Evolutionary conservation across 164 flowering plant genomes (phyloP), one percentile per base, ranked within the genome.

Genomic region (Annona cherimola): DNA sequence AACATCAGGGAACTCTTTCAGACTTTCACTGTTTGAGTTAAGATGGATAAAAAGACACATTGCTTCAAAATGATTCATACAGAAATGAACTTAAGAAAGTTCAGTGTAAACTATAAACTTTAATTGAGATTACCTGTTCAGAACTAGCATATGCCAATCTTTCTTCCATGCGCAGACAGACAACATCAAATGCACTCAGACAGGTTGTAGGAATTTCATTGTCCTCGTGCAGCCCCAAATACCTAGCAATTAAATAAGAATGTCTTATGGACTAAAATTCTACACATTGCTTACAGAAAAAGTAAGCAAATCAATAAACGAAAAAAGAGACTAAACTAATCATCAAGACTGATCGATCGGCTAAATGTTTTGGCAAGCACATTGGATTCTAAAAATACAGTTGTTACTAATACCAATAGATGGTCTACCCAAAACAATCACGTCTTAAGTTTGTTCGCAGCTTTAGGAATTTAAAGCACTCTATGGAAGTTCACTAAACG

Each of bases 131-230:
- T 83, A 93, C 99, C 93, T 91, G 87, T 76, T 95, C 98, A 61
- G 76, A 72, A 74, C 77, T 68, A 20, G 91, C 77, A 81, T 90
- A 95, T 19, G 92, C 82, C 71, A 93, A 70, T 73, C 83, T 87
- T 79, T 91, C 92, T 80, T 90, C 96, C 99, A 95, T 95, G 66
- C 89, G 80, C 54, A 78, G 77, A 77, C 99, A 91, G 65, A 86
- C 83, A 19, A 90, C 89, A 73, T 87, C 93, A 84, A 96, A 93
- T 70, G 90, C 82, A 77, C 84, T 86, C 71, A 74, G 77, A 81
- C 97, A 96, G 62, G 94, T 75, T 44, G 35, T 70, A 67, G 98
- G 97, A 65, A 93, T 87, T 76, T 87, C 88, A n/a, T 73, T 72
- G 16, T 81, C 71, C 76, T 91, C 97, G 12, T 79, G 80, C 66